Evolutionary conservation across 2,329 filamentous ascomycete genomes (phyloP), one percentile per base, ranked within the genome.

Genomic region (Mycosphaerella arachidis): DNA sequence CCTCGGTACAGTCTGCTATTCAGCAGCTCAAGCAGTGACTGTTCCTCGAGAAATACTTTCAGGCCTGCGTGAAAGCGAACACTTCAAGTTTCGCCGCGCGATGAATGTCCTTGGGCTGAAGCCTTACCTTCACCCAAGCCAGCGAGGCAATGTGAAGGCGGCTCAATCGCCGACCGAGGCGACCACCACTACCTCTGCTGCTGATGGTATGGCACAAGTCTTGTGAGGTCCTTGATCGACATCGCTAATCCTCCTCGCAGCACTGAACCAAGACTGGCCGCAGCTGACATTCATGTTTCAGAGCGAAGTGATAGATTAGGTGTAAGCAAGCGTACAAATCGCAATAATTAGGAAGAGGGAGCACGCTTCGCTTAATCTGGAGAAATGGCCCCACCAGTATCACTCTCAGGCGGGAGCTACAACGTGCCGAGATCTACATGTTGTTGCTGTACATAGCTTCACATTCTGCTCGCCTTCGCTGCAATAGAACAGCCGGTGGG

Each of bases 61-160:
- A 6, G 40, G 18, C n/a, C 13, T 43, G 13, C n/a, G 40, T 18
- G 50, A 46, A 31, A 35, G 55, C 7, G 37, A 37, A n/a, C 33
- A 18, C 10, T 40, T 43, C 8, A 59, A 59, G 3, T 65, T 68
- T 45, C 24, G 48, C 7, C 61, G 53, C 20, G 63, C 63, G 1
- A 35, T 64, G 57, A 51, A 56, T 6, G 37, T 57, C 7, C 61
- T 68, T 9, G 40, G 55, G 1, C 53, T 68, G 12, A 24, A 55
- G 52, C 54, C 60, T 4, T 55, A 57, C 24, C 20, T 59, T 2
- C 64, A 66, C 20, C 59, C 56, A 3, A 63, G 58, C 18, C 58
- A 62, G 45, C 48, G 13, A 43, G 40, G 40, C 13, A 13, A n/a
- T n/a, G 16, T 18, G 40, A 43, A 43, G 40, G 13, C 13, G 5